phyloP scores from a whole-genome alignment of 768 basidiomycete genomes.

The Mycena chlorophos region DNA sequence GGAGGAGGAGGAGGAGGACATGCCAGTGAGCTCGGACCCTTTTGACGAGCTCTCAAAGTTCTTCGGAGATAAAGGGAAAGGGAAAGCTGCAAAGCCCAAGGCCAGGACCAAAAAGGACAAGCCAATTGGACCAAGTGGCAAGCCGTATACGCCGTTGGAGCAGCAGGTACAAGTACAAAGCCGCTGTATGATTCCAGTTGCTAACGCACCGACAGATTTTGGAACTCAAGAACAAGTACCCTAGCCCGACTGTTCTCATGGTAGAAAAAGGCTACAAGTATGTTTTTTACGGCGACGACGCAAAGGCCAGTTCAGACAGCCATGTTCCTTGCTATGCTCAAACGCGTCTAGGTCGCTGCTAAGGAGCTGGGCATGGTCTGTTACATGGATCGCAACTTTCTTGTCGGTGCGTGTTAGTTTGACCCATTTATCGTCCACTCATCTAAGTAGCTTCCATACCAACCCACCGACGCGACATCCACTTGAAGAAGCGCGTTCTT shows the following conservation, averaged over 20 bases:
- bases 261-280: conserved; percentile 86
- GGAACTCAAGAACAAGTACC: conserved; percentile 62
- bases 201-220: conserved; percentile 40
- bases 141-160: conserved; percentile 77
- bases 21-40: conserved; percentile 44
- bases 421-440: too few relatives aligned
- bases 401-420: too few relatives aligned
- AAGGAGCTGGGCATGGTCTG: conserved; percentile 79
- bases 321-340: conserved; percentile 3
- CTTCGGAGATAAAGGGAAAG: conserved; percentile 41
- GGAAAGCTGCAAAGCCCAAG: conserved; percentile 21
- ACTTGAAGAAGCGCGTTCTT: conserved; percentile 60
- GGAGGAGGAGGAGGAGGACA: conserved; percentile 25
- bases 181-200: neutral
- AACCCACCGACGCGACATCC: conserved; percentile 61
- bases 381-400: conserved; percentile 69
- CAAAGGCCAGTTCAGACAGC: conserved; percentile 49
- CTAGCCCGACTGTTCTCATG: conserved; percentile 70
- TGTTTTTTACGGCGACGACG: conserved; percentile 82
- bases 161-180: conserved; percentile 56
- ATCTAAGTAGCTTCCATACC: conserved; percentile 82
- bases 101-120: conserved; percentile 39
- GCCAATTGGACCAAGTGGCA: conserved; percentile 66
- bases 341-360: conserved; percentile 56
- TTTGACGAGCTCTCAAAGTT: conserved; percentile 50